phyloP scores from a whole-genome alignment of 805 yeast genomes.

The Starmerella sirachaensis region DNA sequence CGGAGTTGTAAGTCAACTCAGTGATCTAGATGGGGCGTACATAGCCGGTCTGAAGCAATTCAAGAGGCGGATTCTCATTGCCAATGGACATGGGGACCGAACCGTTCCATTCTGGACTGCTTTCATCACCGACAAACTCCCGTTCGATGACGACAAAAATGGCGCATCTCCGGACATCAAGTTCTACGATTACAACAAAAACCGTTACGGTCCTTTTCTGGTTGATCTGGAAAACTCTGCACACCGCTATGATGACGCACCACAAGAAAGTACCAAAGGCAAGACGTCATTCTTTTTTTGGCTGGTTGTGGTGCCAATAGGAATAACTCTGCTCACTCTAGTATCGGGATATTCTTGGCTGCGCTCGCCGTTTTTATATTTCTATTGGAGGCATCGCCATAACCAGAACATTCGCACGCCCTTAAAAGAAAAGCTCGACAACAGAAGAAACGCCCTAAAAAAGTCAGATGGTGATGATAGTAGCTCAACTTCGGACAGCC shows the following conservation, averaged over 20 bases:
- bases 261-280: neutral
- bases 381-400: too few relatives aligned
- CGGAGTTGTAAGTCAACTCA: conserved; percentile 39
- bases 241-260: neutral
- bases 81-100: conserved; percentile 72
- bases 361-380: conserved; percentile 1
- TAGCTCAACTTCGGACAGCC: too few relatives aligned
- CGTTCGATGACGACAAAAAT: conserved; percentile 35
- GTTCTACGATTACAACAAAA: conserved; percentile 6
- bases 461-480: too few relatives aligned
- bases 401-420: too few relatives aligned
- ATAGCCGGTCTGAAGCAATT: conserved; percentile 46
- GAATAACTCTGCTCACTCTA: neutral
- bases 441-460: too few relatives aligned
- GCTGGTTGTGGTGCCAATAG: neutral
- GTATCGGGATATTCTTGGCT: neutral
- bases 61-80: conserved; percentile 45
- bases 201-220: conserved; percentile 3
- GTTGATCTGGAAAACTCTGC: conserved; percentile 6
- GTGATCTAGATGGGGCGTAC: conserved; percentile 39
- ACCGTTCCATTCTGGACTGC: conserved; percentile 80
- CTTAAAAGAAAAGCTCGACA: too few relatives aligned
- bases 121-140: conserved; percentile 58
- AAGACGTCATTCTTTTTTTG: neutral
- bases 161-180: neutral